phyloP scores from a whole-genome alignment of 257 asterid genomes.

The Solanum pimpinellifolium region DNA sequence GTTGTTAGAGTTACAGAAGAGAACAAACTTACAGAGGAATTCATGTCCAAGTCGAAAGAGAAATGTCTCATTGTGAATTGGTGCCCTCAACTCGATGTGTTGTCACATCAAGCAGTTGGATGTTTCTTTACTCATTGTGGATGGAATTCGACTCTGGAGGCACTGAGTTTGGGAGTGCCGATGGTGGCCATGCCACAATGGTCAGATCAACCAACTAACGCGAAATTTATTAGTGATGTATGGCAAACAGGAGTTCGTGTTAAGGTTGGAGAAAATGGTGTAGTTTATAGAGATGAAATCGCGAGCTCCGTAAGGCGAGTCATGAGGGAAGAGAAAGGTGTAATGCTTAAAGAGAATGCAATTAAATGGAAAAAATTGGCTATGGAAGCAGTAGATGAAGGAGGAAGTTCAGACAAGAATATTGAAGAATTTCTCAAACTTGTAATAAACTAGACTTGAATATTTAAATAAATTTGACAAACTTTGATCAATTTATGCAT shows the following conservation, averaged over 20 bases:
- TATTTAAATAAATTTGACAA: background rate
- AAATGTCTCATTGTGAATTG: constrained; percentile 10
- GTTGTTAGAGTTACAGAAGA: background rate
- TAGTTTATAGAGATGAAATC: constrained; percentile 2
- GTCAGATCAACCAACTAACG: constrained; percentile 19
- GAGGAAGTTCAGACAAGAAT: constrained; percentile 19
- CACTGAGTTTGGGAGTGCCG: constrained; percentile 19
- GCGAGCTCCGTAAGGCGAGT: constrained; percentile 4
- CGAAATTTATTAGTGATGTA: constrained; percentile 11
- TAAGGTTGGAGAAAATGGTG: background rate
- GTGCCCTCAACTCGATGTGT: constrained; percentile 18
- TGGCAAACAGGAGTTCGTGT: constrained; percentile 14
- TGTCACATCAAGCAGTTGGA: constrained; percentile 16
- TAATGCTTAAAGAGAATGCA: constrained; percentile 9
- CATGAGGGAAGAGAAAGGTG: constrained; percentile 7
- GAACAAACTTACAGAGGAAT: background rate
- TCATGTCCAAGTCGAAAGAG: background rate
- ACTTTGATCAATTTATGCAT: background rate
- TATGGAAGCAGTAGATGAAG: constrained; percentile 12
- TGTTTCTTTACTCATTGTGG: constrained; percentile 22
- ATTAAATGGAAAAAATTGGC: constrained; percentile 15
- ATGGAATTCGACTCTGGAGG: constrained; percentile 20
- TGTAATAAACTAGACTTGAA: background rate
- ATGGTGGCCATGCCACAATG: constrained; percentile 19
- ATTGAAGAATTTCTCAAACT: constrained; percentile 8